Evolutionary conservation across 805 yeast genomes (phyloP), one percentile per base, ranked within the genome.

Genomic region (Teunomyces gatunensis): DNA sequence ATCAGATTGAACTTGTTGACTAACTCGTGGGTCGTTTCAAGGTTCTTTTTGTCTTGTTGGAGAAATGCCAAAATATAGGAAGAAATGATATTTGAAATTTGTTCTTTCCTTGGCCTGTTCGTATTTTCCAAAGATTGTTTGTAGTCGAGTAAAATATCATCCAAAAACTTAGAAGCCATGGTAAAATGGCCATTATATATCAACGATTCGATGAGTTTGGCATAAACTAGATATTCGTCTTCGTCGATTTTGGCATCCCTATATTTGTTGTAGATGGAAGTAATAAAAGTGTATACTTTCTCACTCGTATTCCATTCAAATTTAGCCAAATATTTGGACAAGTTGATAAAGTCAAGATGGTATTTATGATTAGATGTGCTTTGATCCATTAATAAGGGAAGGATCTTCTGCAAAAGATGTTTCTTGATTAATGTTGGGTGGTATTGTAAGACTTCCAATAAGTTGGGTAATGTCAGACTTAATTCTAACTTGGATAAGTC

Each of bases 141-240:
- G 54, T 73, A 73, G 39, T 78, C 77, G 0, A 69, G 54, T 36
- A 85, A 60, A 5, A 84, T 68, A 35, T 73, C 68, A 57, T 85
- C 87, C 55, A 86, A 65, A 47, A 84, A 74, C 48, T 75, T 70
- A 1, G 85, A 74, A 3, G 89, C 83, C 35, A 75, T 54, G 6
- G 70, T 67, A 32, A 73, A 53, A 52, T 83, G 78, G 35, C 75
- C 78, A 39, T 79, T 77, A 44, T 69, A 66, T 10, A 81, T 71
- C 45, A 85, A 66, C 1, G 84, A 73, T 29, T 80, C 74, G 30
- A 85, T 70, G 48, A 82, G 65, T 37, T 69, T 61, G 1, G 80
- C 64, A 57, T 84, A 84, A 28, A 84, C 73, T 29, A 65, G 61
- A 53, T 71, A 77, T 54, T 80, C 83, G 30, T 69, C 59, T 10